Base-by-base conservation (phyloP, 805 yeast species). In the Candida ovalis region DNA sequence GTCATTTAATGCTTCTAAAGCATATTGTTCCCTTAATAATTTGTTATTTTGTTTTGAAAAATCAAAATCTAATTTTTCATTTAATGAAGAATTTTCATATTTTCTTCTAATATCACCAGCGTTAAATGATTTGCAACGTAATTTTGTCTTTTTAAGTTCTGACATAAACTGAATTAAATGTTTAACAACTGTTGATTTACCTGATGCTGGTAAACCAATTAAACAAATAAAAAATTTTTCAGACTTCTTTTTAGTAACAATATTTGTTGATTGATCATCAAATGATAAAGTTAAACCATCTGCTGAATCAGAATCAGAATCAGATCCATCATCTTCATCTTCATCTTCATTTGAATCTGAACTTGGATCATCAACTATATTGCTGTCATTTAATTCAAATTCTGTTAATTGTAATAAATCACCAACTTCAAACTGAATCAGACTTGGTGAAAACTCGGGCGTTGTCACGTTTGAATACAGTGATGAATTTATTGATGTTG, bases 151-250 rank as follows among this genome's bases (percentile, higher is more conserved):
- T 9, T 44, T 57, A 18, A 45, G 39, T 3, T 43, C 42, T 9
- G 50, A 41, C 2, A 64, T 50, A 42, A 55, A 66, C 19, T 61
- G 49, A 38, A 51, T 54, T 13, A 67, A 53, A 30, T 67, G 66
- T 18, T 46, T 52, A 1, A 64, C 60, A 38, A 66, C 59, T 1
- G 70, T 62, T 3, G 96, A 87, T 67, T 92, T 92, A 3, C 99
- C 99, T 44, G 97, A 76, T 0, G 97, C 98, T 0, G 98, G 98
- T 13, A 86, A 66, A 0, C 99, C 99, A 4, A 94, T 97, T 36
- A 67, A 46, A 36, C 68, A 62, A 7, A 67, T 55, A 8, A 62
- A 58, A 64, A 64, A 64, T 44, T 67, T 67, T 40, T 59, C 58
- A 7, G 50, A 40, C 27, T 47, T 13, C 15, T 43, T 15, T 44